These are phyloP conservation scores for Tausonia pullulans DNA, from an alignment of 1,284 basidiomycete genomes.

Conservation along the genomic window DNA sequence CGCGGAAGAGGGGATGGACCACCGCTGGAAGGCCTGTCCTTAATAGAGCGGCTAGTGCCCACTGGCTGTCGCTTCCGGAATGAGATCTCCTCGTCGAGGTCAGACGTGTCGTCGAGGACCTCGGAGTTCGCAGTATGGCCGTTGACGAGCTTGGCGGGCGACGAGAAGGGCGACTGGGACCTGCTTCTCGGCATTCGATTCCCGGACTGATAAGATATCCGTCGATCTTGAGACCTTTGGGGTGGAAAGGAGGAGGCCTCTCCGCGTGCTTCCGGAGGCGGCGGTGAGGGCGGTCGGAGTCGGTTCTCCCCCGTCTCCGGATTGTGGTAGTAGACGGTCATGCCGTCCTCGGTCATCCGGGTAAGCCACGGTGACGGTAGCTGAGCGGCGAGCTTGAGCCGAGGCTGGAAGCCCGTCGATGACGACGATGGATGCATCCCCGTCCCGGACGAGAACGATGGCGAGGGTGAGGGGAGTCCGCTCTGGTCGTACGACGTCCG, in stretches of 20 bases:
- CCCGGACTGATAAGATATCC: no score
- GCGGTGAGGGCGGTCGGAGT: slow-evolving; percentile 32
- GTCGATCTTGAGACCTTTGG: neutral
- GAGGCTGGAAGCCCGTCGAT: no score
- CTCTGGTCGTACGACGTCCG: no score
- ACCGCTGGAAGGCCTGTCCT: no score
- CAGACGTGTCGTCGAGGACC: slow-evolving; percentile 6
- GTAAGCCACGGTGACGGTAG: slow-evolving; percentile 64
- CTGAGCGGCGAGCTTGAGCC: no score
- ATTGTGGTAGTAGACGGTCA: slow-evolving; percentile 69
- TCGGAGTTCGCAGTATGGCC: neutral
- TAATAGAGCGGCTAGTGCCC: no score
- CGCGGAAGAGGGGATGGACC: neutral
- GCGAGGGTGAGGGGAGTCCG: no score
- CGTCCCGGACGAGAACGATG: no score
- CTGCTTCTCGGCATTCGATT: no score
- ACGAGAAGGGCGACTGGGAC: neutral
- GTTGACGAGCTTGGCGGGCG: slow-evolving; percentile 17
- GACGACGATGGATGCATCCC: no score
- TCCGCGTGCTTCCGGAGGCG: slow-evolving; percentile 10
- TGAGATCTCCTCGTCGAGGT: neutral
- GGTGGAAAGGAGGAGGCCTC: slow-evolving; percentile 8
- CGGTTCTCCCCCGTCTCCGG: slow-evolving; percentile 53
- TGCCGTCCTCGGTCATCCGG: slow-evolving; percentile 70
- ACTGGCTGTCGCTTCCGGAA: no score